Evolutionary conservation across 495 filamentous ascomycete genomes (phyloP).

Genomic region (Pyronema domesticum): DNA sequence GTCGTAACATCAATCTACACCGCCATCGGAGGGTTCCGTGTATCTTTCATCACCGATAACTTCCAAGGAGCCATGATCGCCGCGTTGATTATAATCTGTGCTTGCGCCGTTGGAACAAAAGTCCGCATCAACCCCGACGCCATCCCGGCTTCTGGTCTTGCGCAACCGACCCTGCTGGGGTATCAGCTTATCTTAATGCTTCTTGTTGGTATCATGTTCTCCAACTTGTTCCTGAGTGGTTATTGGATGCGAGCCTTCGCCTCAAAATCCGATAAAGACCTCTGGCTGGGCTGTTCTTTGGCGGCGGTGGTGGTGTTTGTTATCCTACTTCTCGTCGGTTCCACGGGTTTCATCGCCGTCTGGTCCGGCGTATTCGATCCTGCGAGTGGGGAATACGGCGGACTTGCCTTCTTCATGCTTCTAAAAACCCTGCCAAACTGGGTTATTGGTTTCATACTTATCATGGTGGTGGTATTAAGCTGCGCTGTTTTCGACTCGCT

Average conservation of each 20-base stretch:
- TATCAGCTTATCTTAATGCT: constrained; percentile 68
- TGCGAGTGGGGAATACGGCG: constrained; percentile 33
- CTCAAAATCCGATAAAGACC: constrained; percentile 54
- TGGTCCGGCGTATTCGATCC: constrained; percentile 50
- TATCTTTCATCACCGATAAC: constrained; percentile 64
- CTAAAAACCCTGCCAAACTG: constrained; percentile 50
- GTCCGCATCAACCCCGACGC: constrained; percentile 48
- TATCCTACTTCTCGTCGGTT: constrained; percentile 49
- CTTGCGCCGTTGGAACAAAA: constrained; percentile 53
- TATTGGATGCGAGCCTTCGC: constrained; percentile 75
- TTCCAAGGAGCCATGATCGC: constrained; percentile 59
- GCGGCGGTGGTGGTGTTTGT: constrained; percentile 42
- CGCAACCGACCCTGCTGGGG: constrained; percentile 43
- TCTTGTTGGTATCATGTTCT: constrained; percentile 55
- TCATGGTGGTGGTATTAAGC: constrained; percentile 55
- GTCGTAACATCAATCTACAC: constrained; percentile 59
- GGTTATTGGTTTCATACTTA: constrained; percentile 56
- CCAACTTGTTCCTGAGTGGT: constrained; percentile 59
- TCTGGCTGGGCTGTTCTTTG: constrained; percentile 49
- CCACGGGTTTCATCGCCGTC: constrained; percentile 49
- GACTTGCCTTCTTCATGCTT: constrained; percentile 53
- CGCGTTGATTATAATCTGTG: constrained; percentile 46
- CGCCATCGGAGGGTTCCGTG: constrained; percentile 54
- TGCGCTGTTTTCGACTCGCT: constrained; percentile 53
- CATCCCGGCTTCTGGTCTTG: constrained; percentile 42